Base-by-base conservation (phyloP, 2,329 filamentous ascomycete genomes). In the Aspergillus sp. region DNA sequence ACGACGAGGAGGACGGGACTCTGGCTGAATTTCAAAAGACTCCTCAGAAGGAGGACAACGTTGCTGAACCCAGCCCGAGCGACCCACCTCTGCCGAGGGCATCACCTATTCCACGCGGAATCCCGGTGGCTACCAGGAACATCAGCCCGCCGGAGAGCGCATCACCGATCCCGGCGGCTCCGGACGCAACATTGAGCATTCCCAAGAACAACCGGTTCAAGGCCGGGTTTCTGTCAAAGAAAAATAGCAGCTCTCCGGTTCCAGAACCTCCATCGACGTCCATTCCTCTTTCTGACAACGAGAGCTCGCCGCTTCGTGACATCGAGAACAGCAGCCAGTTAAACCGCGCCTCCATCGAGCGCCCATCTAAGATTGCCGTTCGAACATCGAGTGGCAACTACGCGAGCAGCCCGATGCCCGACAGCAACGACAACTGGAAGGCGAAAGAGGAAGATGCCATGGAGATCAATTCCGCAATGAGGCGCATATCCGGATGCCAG, bases 11-110 rank as follows among this genome's bases (percentile, higher is more conserved):
- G 51, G 78, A 89, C 32, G 88, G 86, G 15, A 79, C 80, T 1
- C 66, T 96, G 35, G 86, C 83, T 8, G 91, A 96, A 54, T 95
- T 89, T 53, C 84, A 89, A 52, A 85, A 86, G 61, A 95, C 89
- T 2, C 89, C 91, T 1, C 74, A 86, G 56, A 82, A 80, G 52
- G 58, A 72, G 6, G 67, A 74, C 1, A 74, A 77, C 5, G 33
- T 32, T 15, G 34, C 35, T 6, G 72, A 78, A 30, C 58, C 60
- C 15, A 74, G 72, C 11, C 70, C 72, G 16, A 57, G 68, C 25
- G 71, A 75, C 28, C 52, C 58, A 13, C 51, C 49, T 8, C 43
- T 68, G n/a, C 63, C 65, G n/a, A 60, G 67, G 17, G 55, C 71
- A n/a, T 75, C 78, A 12, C 66, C 69, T n/a, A 47, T 60, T 13